Evolutionary conservation across 2,329 filamentous ascomycete species (phyloP).

Genomic region (Dactylellina leptospora): DNA sequence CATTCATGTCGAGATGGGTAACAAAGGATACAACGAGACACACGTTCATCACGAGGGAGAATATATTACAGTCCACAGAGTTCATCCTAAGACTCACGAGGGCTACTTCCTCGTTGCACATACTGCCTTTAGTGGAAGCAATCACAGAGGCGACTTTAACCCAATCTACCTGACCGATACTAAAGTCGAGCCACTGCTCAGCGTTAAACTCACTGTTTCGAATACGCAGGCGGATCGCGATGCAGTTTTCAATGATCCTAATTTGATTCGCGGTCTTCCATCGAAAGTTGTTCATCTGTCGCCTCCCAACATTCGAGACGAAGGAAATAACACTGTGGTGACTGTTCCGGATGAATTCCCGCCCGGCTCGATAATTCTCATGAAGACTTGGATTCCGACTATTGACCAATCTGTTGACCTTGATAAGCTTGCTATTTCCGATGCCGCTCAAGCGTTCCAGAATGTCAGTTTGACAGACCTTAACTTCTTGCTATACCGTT

Average conservation of each 20-base stretch:
- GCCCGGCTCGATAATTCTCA: slow-evolving; percentile 91
- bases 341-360: slow-evolving; percentile 83
- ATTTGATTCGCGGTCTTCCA: slow-evolving; percentile 80
- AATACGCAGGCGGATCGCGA: slow-evolving; percentile 74
- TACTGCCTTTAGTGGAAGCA: slow-evolving; percentile 90
- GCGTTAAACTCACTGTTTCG: slow-evolving; percentile 92
- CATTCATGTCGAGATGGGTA: slow-evolving; percentile 94
- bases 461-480: slow-evolving; percentile 80
- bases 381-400: slow-evolving; percentile 93
- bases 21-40: slow-evolving; percentile 91
- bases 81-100: slow-evolving; percentile 89
- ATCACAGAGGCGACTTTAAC: slow-evolving; percentile 80
- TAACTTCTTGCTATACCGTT: slow-evolving; percentile 90
- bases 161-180: slow-evolving; percentile 84
- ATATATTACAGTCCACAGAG: slow-evolving; percentile 94
- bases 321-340: slow-evolving; percentile 78
- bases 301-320: slow-evolving; percentile 76
- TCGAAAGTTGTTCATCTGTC: slow-evolving; percentile 68
- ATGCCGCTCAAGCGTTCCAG: slow-evolving; percentile 79
- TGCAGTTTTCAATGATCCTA: slow-evolving; percentile 73
- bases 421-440: slow-evolving; percentile 85
- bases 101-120: slow-evolving; percentile 96
- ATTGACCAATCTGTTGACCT: slow-evolving; percentile 66
- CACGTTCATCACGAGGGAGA: slow-evolving; percentile 96
- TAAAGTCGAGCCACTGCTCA: slow-evolving; percentile 83